These are phyloP conservation scores for Apiospora pterosperma DNA, from an alignment of 2,329 filamentous ascomycete species.

Conservation along the genomic window DNA sequence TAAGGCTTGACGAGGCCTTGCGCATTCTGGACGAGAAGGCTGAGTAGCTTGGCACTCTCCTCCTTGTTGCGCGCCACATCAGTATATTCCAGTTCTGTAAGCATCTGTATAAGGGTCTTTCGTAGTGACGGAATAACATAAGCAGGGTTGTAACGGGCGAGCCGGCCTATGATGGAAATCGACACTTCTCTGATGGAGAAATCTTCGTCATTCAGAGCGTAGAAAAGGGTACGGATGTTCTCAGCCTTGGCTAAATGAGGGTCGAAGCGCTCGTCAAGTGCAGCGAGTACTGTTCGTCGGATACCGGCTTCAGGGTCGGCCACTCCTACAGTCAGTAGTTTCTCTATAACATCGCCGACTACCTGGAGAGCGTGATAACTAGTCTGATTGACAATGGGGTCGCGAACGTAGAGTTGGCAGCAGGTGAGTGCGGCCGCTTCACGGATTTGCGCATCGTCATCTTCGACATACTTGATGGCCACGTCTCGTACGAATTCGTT, in stretches of 20 bases:
- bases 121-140: constrained; percentile 95
- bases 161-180: constrained; percentile 91
- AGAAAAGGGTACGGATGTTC: constrained; percentile 92
- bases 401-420: constrained; percentile 94
- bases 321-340: constrained; percentile 88
- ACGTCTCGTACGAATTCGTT: constrained; percentile 99
- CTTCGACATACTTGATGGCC: constrained; percentile 96
- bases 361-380: constrained; percentile 96
- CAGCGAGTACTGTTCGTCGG: constrained; percentile 80
- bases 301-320: constrained; percentile 90
- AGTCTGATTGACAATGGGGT: constrained; percentile 97
- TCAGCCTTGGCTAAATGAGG: constrained; percentile 95
- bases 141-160: constrained; percentile 88
- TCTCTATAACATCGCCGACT: constrained; percentile 96
- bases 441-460: constrained; percentile 88
- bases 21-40: constrained; percentile 87
- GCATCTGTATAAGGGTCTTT: constrained; percentile 91
- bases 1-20: constrained; percentile 93
- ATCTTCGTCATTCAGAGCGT: constrained; percentile 91
- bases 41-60: constrained; percentile 90
- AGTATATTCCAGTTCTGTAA: constrained; percentile 95
- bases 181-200: constrained; percentile 92
- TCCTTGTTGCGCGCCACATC: constrained; percentile 93
- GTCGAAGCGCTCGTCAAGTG: constrained; percentile 91
- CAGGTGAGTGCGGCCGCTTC: constrained; percentile 95